Base-by-base conservation (phyloP, 2,329 filamentous ascomycete species). In the Arthrobotrys conoides region DNA sequence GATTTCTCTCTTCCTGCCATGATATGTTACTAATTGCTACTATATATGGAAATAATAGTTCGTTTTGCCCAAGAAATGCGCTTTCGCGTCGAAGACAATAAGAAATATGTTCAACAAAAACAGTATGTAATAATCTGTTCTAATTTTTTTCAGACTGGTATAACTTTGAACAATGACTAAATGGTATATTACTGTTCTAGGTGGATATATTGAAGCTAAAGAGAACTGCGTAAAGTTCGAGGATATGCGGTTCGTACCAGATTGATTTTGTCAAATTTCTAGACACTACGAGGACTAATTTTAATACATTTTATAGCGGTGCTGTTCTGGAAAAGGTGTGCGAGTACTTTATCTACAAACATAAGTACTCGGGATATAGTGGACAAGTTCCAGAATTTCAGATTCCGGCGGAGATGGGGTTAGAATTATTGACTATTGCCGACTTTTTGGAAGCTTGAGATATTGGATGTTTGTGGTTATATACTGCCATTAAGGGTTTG, bases 321-420 rank as follows among this genome's bases (percentile, higher is more conserved):
- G 84, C 90, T 27, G 87, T 91, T 10, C 86, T 92, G 1, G 90
- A 91, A 82, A 91, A 91, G 83, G 89, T 92, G 67, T 91, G 90
- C 86, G 89, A 91, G 83, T 92, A 92, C 82, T 87, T 92, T 53
- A 90, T 90, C 83, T 91, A 91, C 85, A 89, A 90, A 80, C 87
- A 91, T 81, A 91, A 90, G 84, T 85, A 91, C 82, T 87, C 88
- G 80, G 86, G 89, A 55, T 85, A 87, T 72, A 87, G 85, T 57
- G 89, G 80, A 18, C 73, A 90, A 73, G 89, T 91, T 9, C 87
- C 89, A 0, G 90, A 92, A 81, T 90, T 91, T 88, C 89, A 91
- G n/a, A 88, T 91, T 22, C 89, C 89, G 5, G 86, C 89, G 1
- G 90, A 91, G 84, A 82, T 91, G 65, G 91, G 89, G 81, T 81